A percentile compares a stretch with the other conserved stretches of the same genome.
Conservation (phyloP, 352 stramenopile species). For the Plasmopara muralis region DNA sequence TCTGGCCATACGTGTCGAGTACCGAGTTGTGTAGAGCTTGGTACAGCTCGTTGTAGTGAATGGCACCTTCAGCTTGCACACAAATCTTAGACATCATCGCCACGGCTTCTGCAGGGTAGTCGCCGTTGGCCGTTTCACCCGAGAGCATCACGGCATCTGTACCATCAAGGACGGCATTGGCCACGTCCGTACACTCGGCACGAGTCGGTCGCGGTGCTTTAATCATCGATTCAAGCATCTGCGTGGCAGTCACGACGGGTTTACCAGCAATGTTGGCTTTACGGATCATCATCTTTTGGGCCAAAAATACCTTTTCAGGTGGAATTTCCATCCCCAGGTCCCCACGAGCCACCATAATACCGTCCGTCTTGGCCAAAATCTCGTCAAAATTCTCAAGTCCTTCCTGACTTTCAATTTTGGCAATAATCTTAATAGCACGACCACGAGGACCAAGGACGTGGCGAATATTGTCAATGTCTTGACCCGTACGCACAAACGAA, state of each 20-base stretch:
- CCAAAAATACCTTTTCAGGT: conserved; percentile 97
- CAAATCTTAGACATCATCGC: conserved; percentile 93
- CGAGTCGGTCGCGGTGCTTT: conserved; percentile 95
- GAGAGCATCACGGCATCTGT: conserved; percentile 98
- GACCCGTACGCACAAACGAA: conserved; percentile 95
- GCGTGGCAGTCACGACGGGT: conserved; percentile 95
- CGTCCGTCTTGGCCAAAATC: conserved; percentile 96
- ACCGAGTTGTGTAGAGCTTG: conserved; percentile 73
- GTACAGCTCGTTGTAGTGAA: conserved; percentile 88
- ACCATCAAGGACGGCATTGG: conserved; percentile 97
- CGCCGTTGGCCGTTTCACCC: conserved; percentile 96
- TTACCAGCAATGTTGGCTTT: conserved; percentile 95
- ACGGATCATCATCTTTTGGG: conserved; percentile 99
- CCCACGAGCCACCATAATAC: conserved; percentile 98
- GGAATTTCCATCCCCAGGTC: conserved; percentile 98
- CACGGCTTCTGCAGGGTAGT: conserved; percentile 93
- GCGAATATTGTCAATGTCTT: conserved; percentile 97
- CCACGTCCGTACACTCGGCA: conserved; percentile 98
- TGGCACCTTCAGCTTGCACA: conserved; percentile 81
- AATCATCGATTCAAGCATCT: conserved; percentile 99
- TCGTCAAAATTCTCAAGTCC: conserved; percentile 94
- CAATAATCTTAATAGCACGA: conserved; percentile 93
- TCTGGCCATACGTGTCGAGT: conserved; percentile 50
- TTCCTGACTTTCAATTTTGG: conserved; percentile 98
- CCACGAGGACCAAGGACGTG: conserved; percentile 77